Conservation (phyloP, 2,329 filamentous ascomycete genomes). For the Penicillium sp. region DNA sequence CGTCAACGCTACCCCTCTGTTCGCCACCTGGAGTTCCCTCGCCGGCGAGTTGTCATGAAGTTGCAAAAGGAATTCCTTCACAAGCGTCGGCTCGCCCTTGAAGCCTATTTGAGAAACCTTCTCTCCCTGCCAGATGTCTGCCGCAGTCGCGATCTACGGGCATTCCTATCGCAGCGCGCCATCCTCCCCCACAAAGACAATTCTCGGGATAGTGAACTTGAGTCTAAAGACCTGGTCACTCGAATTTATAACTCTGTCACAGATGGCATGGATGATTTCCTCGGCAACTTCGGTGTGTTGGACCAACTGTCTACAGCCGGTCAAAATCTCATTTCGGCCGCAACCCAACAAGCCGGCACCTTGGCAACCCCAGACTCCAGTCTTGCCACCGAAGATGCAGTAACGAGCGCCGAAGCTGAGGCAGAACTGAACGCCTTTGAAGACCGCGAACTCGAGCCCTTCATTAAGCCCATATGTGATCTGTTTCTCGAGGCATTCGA, state of each 20-base stretch:
- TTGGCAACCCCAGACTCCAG: conserved; percentile 47
- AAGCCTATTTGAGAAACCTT: conserved; percentile 80
- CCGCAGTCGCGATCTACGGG: conserved; percentile 84
- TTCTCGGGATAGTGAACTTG: conserved; percentile 57
- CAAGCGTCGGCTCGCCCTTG: conserved; percentile 79
- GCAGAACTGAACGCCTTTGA: conserved; percentile 94
- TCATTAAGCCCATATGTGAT: conserved; percentile 98
- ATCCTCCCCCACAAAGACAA: conserved; percentile 68
- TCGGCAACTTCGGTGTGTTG: conserved; percentile 92
- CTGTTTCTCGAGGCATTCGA: conserved; percentile 96
- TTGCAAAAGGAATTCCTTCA: conserved; percentile 94
- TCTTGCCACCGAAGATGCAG: conserved; percentile 49
- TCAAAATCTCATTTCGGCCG: conserved; percentile 69
- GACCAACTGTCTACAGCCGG: conserved; percentile 92
- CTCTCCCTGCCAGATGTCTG: conserved; percentile 90
- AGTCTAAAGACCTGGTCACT: conserved; percentile 80
- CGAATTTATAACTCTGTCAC: conserved; percentile 95
- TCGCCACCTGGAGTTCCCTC: conserved; percentile 85
- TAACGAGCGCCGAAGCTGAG: conserved; percentile 73
- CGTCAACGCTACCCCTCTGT: conserved; percentile 84
- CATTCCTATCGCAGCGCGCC: conserved; percentile 85
- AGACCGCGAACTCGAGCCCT: conserved; percentile 83
- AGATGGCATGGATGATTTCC: conserved; percentile 96
- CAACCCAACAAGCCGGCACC: conserved; percentile 55
- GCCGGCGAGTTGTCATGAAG: conserved; percentile 91